Percentiles rank a stretch among this genome's conserved stretches.
Conservation (phyloP, 306 rosid species). For the Morella rubra region DNA sequence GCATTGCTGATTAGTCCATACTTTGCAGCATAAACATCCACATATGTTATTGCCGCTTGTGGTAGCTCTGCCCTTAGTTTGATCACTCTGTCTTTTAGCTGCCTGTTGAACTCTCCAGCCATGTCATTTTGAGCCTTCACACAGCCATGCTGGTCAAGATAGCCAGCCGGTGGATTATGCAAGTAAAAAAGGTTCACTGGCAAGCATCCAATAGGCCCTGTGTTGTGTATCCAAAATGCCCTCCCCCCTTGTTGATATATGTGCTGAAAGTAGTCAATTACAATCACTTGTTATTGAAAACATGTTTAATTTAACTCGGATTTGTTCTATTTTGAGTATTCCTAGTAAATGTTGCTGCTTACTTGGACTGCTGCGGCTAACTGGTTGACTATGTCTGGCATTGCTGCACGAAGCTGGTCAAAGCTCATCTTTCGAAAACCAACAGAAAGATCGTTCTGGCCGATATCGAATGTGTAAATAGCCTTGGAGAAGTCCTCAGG, state of each 20-base stretch:
- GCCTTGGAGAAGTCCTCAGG: constrained; percentile 84
- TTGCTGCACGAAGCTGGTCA: constrained; percentile 58
- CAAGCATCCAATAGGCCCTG: constrained; percentile 85
- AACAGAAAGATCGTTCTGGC: constrained; percentile 83
- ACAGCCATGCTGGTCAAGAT: constrained; percentile 60
- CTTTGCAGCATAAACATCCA: constrained; percentile 79
- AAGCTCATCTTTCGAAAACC: constrained; percentile 70
- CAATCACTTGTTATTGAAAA: neutral
- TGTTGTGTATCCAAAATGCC: constrained; percentile 90
- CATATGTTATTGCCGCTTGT: constrained; percentile 78
- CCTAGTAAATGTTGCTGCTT: constrained; percentile 26
- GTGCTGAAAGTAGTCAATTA: constrained; percentile 38
- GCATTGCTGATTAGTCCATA: constrained; percentile 70
- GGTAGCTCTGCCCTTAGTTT: constrained; percentile 77
- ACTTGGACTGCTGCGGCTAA: constrained; percentile 78
- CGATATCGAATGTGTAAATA: constrained; percentile 86
- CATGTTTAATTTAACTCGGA: neutral
- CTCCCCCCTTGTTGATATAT: constrained; percentile 74
- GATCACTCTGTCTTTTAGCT: constrained; percentile 60
- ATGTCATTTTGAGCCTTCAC: constrained; percentile 67
- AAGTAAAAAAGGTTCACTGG: constrained; percentile 74
- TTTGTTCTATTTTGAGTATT: neutral
- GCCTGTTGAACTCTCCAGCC: constrained; percentile 69
- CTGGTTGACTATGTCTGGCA: constrained; percentile 76
- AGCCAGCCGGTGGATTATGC: constrained; percentile 56